A percentile compares a stretch with the other conserved stretches of the same genome.
Conservation (phyloP, 495 filamentous ascomycete genomes). For the Barbatosphaeria neglecta region DNA sequence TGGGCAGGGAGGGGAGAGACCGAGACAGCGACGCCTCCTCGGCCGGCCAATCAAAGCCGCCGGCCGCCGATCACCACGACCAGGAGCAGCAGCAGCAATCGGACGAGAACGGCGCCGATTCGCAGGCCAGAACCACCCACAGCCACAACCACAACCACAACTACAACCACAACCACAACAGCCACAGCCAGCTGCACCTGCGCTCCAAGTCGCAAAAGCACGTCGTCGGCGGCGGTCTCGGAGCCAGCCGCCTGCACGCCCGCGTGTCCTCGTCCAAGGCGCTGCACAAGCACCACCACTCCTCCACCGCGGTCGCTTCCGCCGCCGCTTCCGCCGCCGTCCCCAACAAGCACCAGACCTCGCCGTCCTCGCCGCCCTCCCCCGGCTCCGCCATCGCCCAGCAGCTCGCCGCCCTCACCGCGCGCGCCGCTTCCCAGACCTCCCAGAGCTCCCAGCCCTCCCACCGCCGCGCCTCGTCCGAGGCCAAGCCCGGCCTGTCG, state of each 20-base stretch:
- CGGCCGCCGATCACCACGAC: constrained; percentile 17
- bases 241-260: constrained; percentile 23
- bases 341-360: constrained; percentile 11
- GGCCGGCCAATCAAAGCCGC: constrained; percentile 38
- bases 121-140: constrained; percentile 16
- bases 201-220: constrained; percentile 31
- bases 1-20: constrained; percentile 20
- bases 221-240: constrained; percentile 28
- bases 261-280: constrained; percentile 32
- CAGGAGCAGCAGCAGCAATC: too few relatives aligned
- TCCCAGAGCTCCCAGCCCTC: too few relatives aligned
- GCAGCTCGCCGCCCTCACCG: constrained; percentile 13
- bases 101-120: constrained; percentile 26
- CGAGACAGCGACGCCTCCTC: constrained; percentile 18
- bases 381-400: constrained; percentile 10
- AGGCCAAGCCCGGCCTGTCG: constrained; percentile 26
- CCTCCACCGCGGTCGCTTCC: too few relatives aligned
- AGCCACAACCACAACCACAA: neutral
- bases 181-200: constrained; percentile 18
- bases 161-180: neutral
- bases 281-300: constrained; percentile 36
- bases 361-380: constrained; percentile 8
- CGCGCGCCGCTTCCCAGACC: too few relatives aligned
- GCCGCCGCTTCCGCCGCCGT: constrained; percentile 13
- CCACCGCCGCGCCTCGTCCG: constrained; percentile 33